Evolutionary conservation across 805 yeast species (phyloP).

Genomic region (Debaryomyces castellii): DNA sequence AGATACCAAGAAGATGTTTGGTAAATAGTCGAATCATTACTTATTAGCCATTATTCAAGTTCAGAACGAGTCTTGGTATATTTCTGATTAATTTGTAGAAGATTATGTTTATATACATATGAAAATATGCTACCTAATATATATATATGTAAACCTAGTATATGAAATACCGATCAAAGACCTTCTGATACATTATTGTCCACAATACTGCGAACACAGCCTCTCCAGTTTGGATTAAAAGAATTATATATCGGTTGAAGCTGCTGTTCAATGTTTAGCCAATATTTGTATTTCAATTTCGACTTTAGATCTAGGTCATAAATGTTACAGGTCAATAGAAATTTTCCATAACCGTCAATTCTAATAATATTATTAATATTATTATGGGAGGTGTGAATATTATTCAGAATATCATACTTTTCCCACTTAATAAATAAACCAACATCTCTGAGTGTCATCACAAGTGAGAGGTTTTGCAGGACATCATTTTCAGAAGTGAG

Average conservation of each 20-base stretch:
- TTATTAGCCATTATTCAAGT: not conserved
- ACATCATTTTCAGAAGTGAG: slow-evolving; percentile 36
- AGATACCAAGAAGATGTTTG: slow-evolving; percentile 97
- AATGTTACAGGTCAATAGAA: slow-evolving; percentile 35
- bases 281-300: slow-evolving; percentile 40
- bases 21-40: too few species aligned
- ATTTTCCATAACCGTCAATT: slow-evolving; percentile 23
- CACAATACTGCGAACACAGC: slow-evolving; percentile 18
- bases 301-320: slow-evolving; percentile 53
- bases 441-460: slow-evolving; percentile 59
- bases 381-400: slow-evolving; percentile 29
- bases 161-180: not conserved
- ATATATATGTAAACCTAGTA: not conserved
- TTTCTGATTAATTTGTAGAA: too few species aligned
- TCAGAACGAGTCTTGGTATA: too few species aligned
- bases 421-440: slow-evolving; percentile 48
- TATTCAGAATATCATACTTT: slow-evolving; percentile 24
- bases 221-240: slow-evolving; percentile 26
- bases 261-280: slow-evolving; percentile 44
- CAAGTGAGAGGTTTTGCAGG: slow-evolving; percentile 36
- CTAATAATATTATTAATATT: slow-evolving; percentile 24
- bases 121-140: not conserved
- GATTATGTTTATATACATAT: not conserved
- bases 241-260: slow-evolving; percentile 34
- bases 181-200: slow-evolving; percentile 1